phyloP scores from a whole-genome alignment of 2,329 filamentous ascomycete species.

The Trichoderma pleuroti region DNA sequence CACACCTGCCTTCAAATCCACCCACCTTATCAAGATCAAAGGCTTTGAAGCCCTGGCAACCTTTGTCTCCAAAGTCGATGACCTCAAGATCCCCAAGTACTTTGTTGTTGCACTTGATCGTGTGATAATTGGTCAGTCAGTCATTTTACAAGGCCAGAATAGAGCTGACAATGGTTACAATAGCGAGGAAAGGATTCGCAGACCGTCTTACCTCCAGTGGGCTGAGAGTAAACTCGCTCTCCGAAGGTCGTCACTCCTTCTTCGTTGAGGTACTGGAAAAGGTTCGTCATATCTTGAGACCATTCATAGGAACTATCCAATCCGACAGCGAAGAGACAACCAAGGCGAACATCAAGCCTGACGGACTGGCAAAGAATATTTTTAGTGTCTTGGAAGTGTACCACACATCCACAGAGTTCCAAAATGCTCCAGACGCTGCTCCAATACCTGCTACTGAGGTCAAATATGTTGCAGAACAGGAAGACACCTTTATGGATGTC shows the following conservation, averaged over 20 bases:
- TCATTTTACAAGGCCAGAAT: neutral
- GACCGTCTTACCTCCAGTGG: neutral
- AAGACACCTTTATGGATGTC: neutral
- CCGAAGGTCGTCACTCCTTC: neutral
- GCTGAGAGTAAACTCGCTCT: neutral
- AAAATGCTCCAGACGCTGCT: neutral
- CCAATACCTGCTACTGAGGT: neutral
- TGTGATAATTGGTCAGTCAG: neutral
- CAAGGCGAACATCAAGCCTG: neutral
- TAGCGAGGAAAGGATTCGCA: neutral
- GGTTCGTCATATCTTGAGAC: neutral
- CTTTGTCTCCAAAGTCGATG: neutral
- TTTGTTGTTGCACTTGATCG: neutral
- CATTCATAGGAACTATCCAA: neutral
- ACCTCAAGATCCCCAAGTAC: neutral
- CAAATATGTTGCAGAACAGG: slow-evolving; percentile 1
- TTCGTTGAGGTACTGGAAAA: neutral
- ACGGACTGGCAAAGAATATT: neutral
- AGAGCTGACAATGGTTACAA: neutral
- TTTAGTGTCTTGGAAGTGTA: neutral
- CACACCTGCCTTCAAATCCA: neutral
- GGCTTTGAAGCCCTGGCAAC: neutral
- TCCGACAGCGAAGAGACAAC: neutral
- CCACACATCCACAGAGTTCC: neutral
- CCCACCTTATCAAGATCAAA: neutral